Conservation (phyloP, 768 basidiomycete species). For the Auricularia sp. region DNA sequence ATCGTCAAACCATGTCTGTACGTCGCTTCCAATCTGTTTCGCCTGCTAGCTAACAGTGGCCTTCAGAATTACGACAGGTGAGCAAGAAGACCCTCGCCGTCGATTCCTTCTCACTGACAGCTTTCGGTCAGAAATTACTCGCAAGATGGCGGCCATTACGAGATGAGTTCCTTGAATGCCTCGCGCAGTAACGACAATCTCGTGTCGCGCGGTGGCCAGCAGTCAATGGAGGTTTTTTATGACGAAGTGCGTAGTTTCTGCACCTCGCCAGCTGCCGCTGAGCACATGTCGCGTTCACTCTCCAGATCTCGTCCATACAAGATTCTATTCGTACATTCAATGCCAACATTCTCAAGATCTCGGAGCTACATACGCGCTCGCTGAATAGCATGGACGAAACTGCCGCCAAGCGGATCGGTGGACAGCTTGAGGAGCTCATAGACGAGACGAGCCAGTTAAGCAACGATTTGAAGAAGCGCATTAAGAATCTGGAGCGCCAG, state of each 20-base stretch:
- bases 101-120: conserved; percentile 51
- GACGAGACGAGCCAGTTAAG: conserved; percentile 51
- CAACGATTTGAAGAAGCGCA: conserved; percentile 46
- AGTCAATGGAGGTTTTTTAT: conserved; percentile 63
- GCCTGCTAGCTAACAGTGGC: no score
- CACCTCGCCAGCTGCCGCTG: not conserved
- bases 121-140: conserved; percentile 24
- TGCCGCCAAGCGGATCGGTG: conserved; percentile 47
- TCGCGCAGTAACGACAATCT: conserved; percentile 41
- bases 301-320: conserved; percentile 66
- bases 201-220: conserved; percentile 26
- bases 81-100: not conserved
- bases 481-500: conserved; percentile 50
- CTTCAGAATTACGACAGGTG: not conserved
- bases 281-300: not conserved
- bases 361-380: conserved; percentile 64
- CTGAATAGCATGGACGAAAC: conserved; percentile 69
- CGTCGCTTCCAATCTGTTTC: no score
- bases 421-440: conserved; percentile 49
- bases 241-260: conserved; percentile 43
- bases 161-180: conserved; percentile 58
- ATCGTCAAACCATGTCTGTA: no score
- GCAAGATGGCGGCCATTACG: conserved; percentile 54
- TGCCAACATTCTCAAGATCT: conserved; percentile 56
- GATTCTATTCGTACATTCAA: conserved; percentile 59